Percentiles rank a stretch among this genome's conserved stretches.
Evolutionary conservation across 352 stramenopile species (phyloP).

Genomic region (Pythium oligandrum): DNA sequence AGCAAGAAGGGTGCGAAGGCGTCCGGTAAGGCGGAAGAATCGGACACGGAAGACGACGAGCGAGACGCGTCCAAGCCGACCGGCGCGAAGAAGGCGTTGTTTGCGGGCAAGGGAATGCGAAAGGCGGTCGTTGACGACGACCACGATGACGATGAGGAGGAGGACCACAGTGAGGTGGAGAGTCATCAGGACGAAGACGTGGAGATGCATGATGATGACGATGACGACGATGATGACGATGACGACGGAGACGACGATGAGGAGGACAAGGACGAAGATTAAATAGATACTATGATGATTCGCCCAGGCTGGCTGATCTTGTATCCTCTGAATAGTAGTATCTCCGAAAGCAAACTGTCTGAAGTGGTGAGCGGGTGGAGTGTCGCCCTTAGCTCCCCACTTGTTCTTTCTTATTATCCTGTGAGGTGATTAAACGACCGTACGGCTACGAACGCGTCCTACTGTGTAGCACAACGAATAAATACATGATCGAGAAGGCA

Average conservation of each 20-base stretch:
- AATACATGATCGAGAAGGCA: no score
- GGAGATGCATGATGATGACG: conserved; percentile 18
- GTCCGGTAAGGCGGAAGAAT: conserved; percentile 6
- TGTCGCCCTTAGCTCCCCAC: no score
- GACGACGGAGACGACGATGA: conserved; percentile 18
- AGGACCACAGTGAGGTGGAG: conserved; percentile 30
- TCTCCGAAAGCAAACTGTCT: no score
- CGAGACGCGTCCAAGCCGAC: conserved; percentile 16
- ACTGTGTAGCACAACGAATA: no score
- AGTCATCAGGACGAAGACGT: conserved; percentile 29
- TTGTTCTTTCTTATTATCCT: no score
- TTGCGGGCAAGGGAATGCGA: conserved; percentile 4
- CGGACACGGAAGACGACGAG: conserved; percentile 38
- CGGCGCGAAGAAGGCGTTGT: conserved; percentile 22
- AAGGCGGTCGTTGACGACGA: conserved; percentile 9
- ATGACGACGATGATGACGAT: conserved; percentile 25
- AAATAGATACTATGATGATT: no score
- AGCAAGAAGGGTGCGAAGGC: conserved; percentile 5
- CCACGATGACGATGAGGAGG: conserved; percentile 20
- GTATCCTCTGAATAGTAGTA: no score
- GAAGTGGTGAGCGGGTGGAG: no score
- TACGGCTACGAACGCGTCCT: no score
- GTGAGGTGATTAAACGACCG: no score
- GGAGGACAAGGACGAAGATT: conserved; percentile 6
- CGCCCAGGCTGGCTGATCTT: no score